These are phyloP conservation scores for Closterium sp. DNA, from an alignment of 139 green algal species.

Conservation along the genomic window DNA sequence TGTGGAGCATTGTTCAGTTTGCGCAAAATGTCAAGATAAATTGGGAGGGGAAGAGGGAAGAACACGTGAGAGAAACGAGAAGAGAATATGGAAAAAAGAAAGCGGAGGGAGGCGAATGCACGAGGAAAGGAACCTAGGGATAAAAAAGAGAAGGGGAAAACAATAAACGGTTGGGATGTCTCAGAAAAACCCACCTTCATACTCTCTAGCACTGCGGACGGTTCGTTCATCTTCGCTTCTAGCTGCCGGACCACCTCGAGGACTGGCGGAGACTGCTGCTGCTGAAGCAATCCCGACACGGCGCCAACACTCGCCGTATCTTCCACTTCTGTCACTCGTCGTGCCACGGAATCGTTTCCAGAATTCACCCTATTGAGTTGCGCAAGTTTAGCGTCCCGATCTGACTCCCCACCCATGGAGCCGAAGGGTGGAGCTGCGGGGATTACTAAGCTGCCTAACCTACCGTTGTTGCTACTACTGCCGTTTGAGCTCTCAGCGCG, in stretches of 20 bases:
- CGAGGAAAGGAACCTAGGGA: no score
- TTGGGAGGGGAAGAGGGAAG: no score
- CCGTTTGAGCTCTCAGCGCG: neutral
- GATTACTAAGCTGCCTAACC: neutral
- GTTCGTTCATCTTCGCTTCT: neutral
- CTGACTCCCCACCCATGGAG: neutral
- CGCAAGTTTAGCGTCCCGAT: neutral
- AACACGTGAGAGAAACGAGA: no score
- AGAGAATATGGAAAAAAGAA: no score
- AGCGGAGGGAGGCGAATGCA: no score
- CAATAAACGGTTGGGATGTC: no score
- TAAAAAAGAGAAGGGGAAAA: no score
- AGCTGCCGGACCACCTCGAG: neutral
- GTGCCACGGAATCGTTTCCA: neutral
- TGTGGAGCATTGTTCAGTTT: no score
- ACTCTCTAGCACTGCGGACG: neutral
- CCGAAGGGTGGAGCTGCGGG: neutral
- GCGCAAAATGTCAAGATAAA: no score
- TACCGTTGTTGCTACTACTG: neutral
- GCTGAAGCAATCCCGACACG: neutral
- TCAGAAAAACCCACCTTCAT: neutral
- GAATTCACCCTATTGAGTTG: neutral
- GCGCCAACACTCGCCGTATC: neutral
- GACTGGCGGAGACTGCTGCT: neutral
- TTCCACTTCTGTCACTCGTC: neutral